Percentiles rank a stretch among this genome's conserved stretches.
Conservation (phyloP, 2,329 filamentous ascomycete species). For the Hypoxylon sp. region DNA sequence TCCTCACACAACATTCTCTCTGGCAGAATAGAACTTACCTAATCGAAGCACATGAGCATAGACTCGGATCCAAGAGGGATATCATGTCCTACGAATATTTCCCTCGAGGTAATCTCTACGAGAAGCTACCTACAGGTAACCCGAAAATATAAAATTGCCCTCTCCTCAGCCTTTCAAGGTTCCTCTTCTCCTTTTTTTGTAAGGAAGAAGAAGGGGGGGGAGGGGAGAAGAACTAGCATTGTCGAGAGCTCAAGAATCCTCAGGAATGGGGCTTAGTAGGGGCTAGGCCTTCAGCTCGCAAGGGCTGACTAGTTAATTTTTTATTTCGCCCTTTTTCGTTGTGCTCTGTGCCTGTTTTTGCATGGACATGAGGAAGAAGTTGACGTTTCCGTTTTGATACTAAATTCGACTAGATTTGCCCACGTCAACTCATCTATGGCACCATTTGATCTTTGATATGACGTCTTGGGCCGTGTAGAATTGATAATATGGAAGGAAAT, state of each 20-base stretch:
- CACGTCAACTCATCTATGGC: not conserved
- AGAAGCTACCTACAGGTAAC: not conserved
- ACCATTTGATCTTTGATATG: not conserved
- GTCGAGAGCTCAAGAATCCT: slow-evolving; percentile 16
- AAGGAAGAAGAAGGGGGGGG: too few relatives aligned
- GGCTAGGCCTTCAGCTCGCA: not conserved
- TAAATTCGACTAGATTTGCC: not conserved
- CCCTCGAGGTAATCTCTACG: not conserved
- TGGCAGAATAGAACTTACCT: not conserved
- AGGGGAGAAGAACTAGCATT: not conserved
- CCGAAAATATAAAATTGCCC: not conserved
- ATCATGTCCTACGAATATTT: not conserved
- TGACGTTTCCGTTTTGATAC: too few relatives aligned
- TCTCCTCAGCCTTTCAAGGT: not conserved
- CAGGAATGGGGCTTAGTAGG: not conserved
- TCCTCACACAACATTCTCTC: too few relatives aligned
- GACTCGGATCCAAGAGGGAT: not conserved
- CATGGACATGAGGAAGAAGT: slow-evolving; percentile 11
- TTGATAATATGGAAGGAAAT: not conserved
- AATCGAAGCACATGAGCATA: slow-evolving; percentile 5
- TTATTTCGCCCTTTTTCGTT: not conserved
- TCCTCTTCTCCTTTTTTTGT: not conserved
- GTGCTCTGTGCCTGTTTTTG: slow-evolving; percentile 2
- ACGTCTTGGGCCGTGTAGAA: not conserved
- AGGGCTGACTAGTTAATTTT: slow-evolving; percentile 1